phyloP scores from a whole-genome alignment of 352 stramenopile species.

The Aphanomyces stellatus region DNA sequence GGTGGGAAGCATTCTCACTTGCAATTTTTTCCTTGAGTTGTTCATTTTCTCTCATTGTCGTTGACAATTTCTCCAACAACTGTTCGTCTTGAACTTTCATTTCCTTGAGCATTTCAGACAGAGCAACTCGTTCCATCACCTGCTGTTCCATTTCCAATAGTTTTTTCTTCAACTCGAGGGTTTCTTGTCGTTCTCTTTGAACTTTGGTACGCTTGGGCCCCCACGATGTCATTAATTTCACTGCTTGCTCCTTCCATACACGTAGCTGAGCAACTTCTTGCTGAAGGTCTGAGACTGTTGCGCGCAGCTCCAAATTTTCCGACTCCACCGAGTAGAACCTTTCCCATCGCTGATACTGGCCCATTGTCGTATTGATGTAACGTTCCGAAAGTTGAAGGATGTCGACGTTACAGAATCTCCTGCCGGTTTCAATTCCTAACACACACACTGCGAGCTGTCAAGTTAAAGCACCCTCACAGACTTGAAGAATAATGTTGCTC shows the following conservation, averaged over 20 bases:
- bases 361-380: no score
- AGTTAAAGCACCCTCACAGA: no score
- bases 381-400: no score
- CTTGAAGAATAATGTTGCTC: no score
- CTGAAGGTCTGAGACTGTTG: neutral
- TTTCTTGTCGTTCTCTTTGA: neutral
- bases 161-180: conserved; percentile 36
- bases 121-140: conserved; percentile 38
- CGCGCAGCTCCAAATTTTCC: conserved; percentile 7
- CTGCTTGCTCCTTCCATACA: conserved; percentile 10
- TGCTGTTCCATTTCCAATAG: conserved; percentile 45
- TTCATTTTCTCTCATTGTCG: neutral
- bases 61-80: neutral
- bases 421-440: no score
- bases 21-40: neutral
- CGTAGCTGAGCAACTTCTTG: conserved; percentile 2
- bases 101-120: conserved; percentile 34
- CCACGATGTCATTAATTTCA: conserved; percentile 15
- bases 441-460: no score
- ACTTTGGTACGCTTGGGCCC: conserved; percentile 9
- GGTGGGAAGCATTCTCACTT: neutral
- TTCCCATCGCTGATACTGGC: conserved; percentile 7
- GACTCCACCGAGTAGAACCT: neutral
- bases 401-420: no score
- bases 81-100: conserved; percentile 30